Conservation (phyloP, 805 yeast species). For the Wickerhamiella occidentalis region DNA sequence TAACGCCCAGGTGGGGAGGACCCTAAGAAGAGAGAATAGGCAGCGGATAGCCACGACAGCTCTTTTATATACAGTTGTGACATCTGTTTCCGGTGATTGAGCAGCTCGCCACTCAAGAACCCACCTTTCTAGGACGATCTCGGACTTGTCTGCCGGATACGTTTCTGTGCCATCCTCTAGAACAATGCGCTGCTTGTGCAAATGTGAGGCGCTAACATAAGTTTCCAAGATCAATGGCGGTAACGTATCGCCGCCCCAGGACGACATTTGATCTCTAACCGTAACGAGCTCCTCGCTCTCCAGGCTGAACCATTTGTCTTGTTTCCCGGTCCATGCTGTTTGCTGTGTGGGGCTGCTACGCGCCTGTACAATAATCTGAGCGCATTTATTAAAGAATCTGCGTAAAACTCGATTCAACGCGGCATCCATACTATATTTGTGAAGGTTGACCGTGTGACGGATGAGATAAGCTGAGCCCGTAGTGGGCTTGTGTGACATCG, state of each 20-base stretch:
- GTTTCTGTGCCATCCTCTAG: constrained; percentile 42
- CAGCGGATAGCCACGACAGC: constrained; percentile 64
- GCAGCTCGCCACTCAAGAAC: constrained; percentile 58
- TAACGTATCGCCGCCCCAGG: constrained; percentile 40
- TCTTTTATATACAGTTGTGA: constrained; percentile 60
- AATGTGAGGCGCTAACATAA: constrained; percentile 50
- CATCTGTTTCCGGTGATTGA: constrained; percentile 31
- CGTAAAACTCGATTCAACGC: constrained; percentile 25
- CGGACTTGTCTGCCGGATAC: constrained; percentile 51
- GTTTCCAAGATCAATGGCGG: constrained; percentile 86
- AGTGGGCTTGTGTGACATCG: neutral
- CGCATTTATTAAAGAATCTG: constrained; percentile 33
- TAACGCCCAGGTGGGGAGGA: constrained; percentile 63
- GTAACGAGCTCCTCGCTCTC: constrained; percentile 31
- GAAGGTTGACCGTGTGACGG: neutral
- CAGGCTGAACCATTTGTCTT: constrained; percentile 31
- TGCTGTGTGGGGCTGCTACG: constrained; percentile 17
- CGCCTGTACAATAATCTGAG: constrained; percentile 26
- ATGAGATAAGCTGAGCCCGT: neutral
- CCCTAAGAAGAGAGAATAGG: constrained; percentile 48
- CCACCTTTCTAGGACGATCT: constrained; percentile 94
- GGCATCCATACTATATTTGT: constrained; percentile 6
- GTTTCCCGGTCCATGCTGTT: constrained; percentile 19
- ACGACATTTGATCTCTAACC: constrained; percentile 44
- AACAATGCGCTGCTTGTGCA: constrained; percentile 48